Conservation (phyloP, 2,329 filamentous ascomycete genomes). For the Cadophora sp. region DNA sequence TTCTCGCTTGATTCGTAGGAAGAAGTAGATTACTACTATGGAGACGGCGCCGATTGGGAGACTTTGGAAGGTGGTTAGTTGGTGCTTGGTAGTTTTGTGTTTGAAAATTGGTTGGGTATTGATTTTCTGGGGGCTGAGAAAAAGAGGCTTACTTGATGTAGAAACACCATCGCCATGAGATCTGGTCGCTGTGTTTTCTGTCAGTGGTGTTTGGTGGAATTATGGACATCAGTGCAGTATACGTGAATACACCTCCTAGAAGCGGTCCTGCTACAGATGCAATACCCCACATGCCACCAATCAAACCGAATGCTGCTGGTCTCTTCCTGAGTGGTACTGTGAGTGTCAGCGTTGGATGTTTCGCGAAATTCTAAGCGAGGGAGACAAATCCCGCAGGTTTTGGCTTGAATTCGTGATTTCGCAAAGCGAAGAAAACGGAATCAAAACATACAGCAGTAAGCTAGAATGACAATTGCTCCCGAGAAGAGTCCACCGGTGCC, state of each 20-base stretch:
- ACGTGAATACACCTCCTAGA: slow-evolving; percentile 43
- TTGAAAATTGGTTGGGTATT: not conserved
- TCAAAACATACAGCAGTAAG: slow-evolving; percentile 36
- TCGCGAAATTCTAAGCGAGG: not conserved
- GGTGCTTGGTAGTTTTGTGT: not conserved
- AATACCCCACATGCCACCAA: slow-evolving; percentile 43
- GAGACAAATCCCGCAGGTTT: not conserved
- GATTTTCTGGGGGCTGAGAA: not conserved
- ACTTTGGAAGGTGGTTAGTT: slow-evolving; percentile 24
- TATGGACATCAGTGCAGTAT: not conserved
- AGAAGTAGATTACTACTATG: slow-evolving; percentile 47
- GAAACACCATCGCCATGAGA: slow-evolving; percentile 44
- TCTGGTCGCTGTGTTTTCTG: slow-evolving; percentile 14
- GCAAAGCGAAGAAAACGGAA: not conserved
- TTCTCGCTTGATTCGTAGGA: slow-evolving; percentile 51
- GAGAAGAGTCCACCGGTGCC: slow-evolving; percentile 44
- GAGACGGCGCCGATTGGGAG: slow-evolving; percentile 47
- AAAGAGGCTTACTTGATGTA: slow-evolving; percentile 33
- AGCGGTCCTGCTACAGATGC: slow-evolving; percentile 44
- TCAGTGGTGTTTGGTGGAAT: slow-evolving; percentile 21
- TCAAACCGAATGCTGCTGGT: slow-evolving; percentile 39
- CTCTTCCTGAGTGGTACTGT: slow-evolving; percentile 39
- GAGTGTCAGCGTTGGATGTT: slow-evolving; percentile 9
- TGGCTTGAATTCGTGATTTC: not conserved
- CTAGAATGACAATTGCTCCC: slow-evolving; percentile 43